Evolutionary conservation across 2,329 filamentous ascomycete genomes (phyloP), one percentile per base, ranked within the genome.

Genomic region (Ophiocordyceps sinensis): DNA sequence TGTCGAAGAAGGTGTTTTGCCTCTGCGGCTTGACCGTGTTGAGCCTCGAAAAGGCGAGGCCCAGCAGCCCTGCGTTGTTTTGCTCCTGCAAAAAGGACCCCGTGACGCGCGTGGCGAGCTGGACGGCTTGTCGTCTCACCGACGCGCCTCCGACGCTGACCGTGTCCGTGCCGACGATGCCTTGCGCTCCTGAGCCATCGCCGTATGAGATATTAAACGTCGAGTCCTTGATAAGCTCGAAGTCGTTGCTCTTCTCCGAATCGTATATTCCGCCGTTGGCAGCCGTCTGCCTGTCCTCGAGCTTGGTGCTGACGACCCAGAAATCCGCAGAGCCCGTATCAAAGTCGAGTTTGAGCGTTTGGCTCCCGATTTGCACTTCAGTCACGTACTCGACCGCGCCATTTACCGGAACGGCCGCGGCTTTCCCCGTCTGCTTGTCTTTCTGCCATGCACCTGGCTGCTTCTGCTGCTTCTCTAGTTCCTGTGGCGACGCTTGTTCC

Each of bases 251-350:
- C 47, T 58, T 49, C 12, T 44, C 42, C 3, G 62, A 53, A 47
- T 67, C 55, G 48, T 55, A 68, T 19, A 62, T 40, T 9, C 49
- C 50, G 59, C 82, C 81, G 32, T 26, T 32, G 15, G 14, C 28
- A 12, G 21, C 13, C 68, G 67, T 52, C 43, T 1, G 61, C 41
- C 2, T 68, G 53, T n/a, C n/a, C n/a, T n/a, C n/a, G 31, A 85
- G 69, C 41, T 68, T 55, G 13, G 73, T 75, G 62, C 73, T 82
- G 63, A 85, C 82, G 19, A 82, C 73, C 81, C 80, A 86, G 64
- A 84, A 68, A 58, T 85, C 82, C 13, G 81, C 73, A 2, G 80
- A 85, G 43, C 82, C 82, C n/a, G 79, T 81, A 59, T 86, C 82
- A 53, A 86, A 83, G 56, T 84, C 75, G 55, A 86, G 62, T 52